These are phyloP conservation scores for Sechiopsis laciniata DNA, from an alignment of 306 rosid genomes.

Conservation along the genomic window DNA sequence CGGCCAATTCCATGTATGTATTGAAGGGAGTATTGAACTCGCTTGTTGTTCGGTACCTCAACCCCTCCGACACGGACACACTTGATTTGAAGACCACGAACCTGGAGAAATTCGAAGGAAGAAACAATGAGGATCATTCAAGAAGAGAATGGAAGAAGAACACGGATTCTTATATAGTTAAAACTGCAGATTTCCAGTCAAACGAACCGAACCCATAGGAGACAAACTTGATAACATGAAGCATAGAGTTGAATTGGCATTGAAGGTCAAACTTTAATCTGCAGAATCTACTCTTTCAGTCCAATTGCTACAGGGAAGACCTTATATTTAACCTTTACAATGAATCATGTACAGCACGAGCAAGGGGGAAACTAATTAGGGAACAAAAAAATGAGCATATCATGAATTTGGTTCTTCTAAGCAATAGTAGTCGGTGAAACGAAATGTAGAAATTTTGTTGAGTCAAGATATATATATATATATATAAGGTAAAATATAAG, in stretches of 20 bases:
- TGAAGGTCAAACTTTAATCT: not conserved
- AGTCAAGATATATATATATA: not conserved
- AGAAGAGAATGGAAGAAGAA: not conserved
- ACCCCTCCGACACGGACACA: conserved; percentile 86
- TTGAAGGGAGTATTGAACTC: conserved; percentile 76
- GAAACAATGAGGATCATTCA: conserved; percentile 11
- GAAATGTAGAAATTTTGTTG: not conserved
- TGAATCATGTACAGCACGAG: not conserved
- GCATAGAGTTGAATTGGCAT: not conserved
- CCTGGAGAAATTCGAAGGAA: conserved; percentile 23
- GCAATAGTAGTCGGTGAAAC: not conserved
- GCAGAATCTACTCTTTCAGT: not conserved
- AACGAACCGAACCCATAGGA: not conserved
- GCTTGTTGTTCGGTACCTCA: conserved; percentile 82
- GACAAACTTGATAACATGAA: not conserved
- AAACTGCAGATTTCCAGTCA: too few species aligned
- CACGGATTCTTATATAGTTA: too few species aligned
- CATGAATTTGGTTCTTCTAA: not conserved
- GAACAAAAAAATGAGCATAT: not conserved
- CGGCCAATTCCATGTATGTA: conserved; percentile 92
- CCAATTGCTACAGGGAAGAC: not conserved
- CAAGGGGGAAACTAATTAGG: not conserved
- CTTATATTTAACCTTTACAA: not conserved
- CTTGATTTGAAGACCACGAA: conserved; percentile 48
- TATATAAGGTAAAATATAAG: too few species aligned